These are phyloP conservation scores for Hyaloscypha finlandica DNA, from an alignment of 495 filamentous ascomycete genomes.

Conservation along the genomic window DNA sequence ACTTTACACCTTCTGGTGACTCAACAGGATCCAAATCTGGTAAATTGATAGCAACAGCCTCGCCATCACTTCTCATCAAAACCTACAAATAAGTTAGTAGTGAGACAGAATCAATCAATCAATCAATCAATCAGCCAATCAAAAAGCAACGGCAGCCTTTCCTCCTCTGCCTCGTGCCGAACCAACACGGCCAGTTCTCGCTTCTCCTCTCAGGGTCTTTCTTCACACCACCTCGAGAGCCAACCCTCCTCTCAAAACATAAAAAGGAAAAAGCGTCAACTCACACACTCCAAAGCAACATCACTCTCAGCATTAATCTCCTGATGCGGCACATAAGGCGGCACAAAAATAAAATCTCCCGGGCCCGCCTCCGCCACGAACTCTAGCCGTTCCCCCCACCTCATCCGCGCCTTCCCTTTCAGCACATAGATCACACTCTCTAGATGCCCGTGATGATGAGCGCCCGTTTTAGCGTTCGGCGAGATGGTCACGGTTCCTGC, in stretches of 20 bases:
- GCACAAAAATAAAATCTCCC: slow-evolving; percentile 45
- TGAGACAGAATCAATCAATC: neutral
- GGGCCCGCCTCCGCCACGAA: slow-evolving; percentile 43
- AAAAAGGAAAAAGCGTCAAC: slow-evolving; percentile 2
- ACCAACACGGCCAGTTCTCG: neutral
- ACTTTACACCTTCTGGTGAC: slow-evolving; percentile 39
- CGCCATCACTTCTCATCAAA: slow-evolving; percentile 39
- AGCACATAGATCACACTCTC: slow-evolving; percentile 43
- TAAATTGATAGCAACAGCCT: slow-evolving; percentile 41
- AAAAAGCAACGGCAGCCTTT: no score
- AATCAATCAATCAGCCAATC: neutral
- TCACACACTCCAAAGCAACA: slow-evolving; percentile 41
- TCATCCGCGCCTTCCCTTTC: slow-evolving; percentile 41
- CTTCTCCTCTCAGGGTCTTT: neutral
- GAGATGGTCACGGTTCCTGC: slow-evolving; percentile 43
- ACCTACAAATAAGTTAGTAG: neutral
- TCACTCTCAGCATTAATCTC: slow-evolving; percentile 42
- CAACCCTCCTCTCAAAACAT: neutral
- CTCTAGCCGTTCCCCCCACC: slow-evolving; percentile 42
- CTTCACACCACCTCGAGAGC: neutral
- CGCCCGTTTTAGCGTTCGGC: slow-evolving; percentile 41
- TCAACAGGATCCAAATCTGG: slow-evolving; percentile 40
- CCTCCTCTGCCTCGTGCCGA: no score
- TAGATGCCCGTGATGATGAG: slow-evolving; percentile 43
- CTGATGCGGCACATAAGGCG: slow-evolving; percentile 42